These are phyloP conservation scores for Tanacetum coccineum DNA, from an alignment of 129 eudicot genomes.

Conservation along the genomic window DNA sequence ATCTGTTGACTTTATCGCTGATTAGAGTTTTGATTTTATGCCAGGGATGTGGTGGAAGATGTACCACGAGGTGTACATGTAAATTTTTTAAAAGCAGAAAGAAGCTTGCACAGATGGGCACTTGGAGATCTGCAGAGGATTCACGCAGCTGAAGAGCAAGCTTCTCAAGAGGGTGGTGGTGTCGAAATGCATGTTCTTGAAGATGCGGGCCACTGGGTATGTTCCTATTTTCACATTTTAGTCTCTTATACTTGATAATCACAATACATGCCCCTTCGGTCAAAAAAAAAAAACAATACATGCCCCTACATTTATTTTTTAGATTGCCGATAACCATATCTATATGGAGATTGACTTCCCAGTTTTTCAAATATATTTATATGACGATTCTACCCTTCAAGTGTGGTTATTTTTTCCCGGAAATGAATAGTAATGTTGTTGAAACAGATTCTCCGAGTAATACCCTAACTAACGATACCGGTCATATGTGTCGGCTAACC, in stretches of 20 bases:
- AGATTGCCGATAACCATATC: too few relatives aligned
- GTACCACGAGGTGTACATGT: constrained; percentile 91
- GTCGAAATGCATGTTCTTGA: constrained; percentile 98
- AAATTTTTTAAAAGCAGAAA: constrained; percentile 83
- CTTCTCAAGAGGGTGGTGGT: constrained; percentile 89
- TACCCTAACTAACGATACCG: background rate
- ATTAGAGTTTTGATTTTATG: constrained; percentile 4
- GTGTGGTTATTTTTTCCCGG: too few relatives aligned
- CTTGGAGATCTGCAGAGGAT: constrained; percentile 87
- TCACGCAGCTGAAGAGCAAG: constrained; percentile 91
- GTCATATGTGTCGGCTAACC: too few relatives aligned
- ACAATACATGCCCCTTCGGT: background rate
- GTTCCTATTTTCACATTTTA: constrained; percentile 10
- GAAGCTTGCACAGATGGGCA: constrained; percentile 99
- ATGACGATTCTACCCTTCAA: too few relatives aligned
- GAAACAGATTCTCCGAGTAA: too few relatives aligned
- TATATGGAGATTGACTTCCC: too few relatives aligned
- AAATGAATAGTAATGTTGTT: background rate
- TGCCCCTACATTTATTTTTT: too few relatives aligned
- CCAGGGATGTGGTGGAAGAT: constrained; percentile 92
- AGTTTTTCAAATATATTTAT: too few relatives aligned
- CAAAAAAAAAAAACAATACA: too few relatives aligned
- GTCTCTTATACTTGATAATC: background rate
- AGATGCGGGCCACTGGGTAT: constrained; percentile 98
- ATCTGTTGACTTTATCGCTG: background rate